A percentile compares a stretch with the other conserved stretches of the same genome.
These are phyloP conservation scores for Colletotrichum liaoningense DNA, from an alignment of 2,329 filamentous ascomycete genomes.

Conservation along the genomic window DNA sequence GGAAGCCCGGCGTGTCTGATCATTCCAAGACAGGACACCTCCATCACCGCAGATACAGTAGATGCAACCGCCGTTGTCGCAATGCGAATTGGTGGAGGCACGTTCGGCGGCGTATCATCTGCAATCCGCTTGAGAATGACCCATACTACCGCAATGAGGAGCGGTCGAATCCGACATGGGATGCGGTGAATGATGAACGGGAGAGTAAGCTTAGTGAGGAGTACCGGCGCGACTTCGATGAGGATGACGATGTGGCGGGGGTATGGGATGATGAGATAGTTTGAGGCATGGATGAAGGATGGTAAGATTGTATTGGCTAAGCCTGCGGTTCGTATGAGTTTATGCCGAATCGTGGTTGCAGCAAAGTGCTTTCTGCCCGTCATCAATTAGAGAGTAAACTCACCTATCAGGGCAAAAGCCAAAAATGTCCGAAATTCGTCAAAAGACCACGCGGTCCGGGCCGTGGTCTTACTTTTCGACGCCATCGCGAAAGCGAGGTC, in stretches of 20 bases:
- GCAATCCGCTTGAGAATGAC: slow-evolving; percentile 42
- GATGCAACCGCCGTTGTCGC: slow-evolving; percentile 45
- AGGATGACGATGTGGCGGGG: slow-evolving; percentile 45
- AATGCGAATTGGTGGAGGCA: slow-evolving; percentile 44
- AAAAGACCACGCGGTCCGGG: not conserved
- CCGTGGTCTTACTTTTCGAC: not conserved
- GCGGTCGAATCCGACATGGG: slow-evolving; percentile 43
- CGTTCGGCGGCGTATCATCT: slow-evolving; percentile 46
- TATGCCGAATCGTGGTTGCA: not conserved
- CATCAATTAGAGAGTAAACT: not conserved
- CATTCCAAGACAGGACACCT: slow-evolving; percentile 47
- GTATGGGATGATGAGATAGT: slow-evolving; percentile 50
- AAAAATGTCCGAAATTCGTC: slow-evolving; percentile 7
- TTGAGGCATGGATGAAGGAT: slow-evolving; percentile 45
- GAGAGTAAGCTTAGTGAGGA: slow-evolving; percentile 44
- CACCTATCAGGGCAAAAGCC: slow-evolving; percentile 28
- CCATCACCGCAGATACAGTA: slow-evolving; percentile 43
- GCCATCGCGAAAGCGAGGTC: slow-evolving; percentile 15
- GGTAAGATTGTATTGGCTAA: slow-evolving; percentile 45
- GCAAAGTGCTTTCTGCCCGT: not conserved
- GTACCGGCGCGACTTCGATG: slow-evolving; percentile 45
- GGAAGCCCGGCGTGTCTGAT: slow-evolving; percentile 43
- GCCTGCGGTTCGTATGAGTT: slow-evolving; percentile 37
- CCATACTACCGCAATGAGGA: slow-evolving; percentile 44
- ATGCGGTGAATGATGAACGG: slow-evolving; percentile 41